These are phyloP conservation scores for Phytophthora agathidicida DNA, from an alignment of 352 stramenopile species.

Conservation along the genomic window DNA sequence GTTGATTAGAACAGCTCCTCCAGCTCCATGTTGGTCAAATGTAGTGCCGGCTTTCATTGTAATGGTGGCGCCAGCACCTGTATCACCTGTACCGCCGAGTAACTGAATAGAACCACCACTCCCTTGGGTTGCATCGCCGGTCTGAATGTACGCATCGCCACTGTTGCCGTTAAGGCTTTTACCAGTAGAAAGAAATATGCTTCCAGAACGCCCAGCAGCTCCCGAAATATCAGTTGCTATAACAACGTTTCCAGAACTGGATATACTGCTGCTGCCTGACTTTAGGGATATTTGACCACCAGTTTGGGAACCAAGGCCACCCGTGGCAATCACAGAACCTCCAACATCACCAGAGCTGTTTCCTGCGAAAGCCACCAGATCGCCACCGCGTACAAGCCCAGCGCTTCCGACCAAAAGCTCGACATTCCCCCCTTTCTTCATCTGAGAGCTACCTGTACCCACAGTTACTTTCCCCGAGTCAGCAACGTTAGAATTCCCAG, in stretches of 20 bases:
- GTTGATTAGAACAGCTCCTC: conserved; percentile 12
- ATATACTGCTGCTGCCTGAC: conserved; percentile 27
- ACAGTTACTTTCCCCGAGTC: conserved; percentile 28
- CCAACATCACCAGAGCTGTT: conserved; percentile 38
- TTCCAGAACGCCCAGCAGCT: conserved; percentile 17
- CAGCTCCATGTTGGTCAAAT: conserved; percentile 23
- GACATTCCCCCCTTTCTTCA: conserved; percentile 25
- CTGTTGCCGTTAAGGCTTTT: conserved; percentile 29
- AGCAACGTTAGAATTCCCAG: conserved; percentile 19
- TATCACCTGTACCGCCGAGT: conserved; percentile 25
- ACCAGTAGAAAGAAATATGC: conserved; percentile 25
- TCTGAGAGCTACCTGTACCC: conserved; percentile 25
- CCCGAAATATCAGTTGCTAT: conserved; percentile 24
- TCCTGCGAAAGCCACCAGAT: conserved; percentile 23
- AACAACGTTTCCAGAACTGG: conserved; percentile 24
- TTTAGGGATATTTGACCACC: conserved; percentile 27
- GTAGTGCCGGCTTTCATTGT: conserved; percentile 26
- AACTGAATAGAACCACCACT: conserved; percentile 33
- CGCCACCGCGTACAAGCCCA: conserved; percentile 24
- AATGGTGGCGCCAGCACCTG: conserved; percentile 27
- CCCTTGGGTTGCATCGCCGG: conserved; percentile 32
- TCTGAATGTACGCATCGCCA: conserved; percentile 30
- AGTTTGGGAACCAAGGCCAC: conserved; percentile 31
- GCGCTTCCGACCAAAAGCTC: conserved; percentile 26
- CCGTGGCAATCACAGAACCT: conserved; percentile 15